These are phyloP conservation scores for Vicia faba DNA, from an alignment of 306 rosid genomes.

Conservation along the genomic window DNA sequence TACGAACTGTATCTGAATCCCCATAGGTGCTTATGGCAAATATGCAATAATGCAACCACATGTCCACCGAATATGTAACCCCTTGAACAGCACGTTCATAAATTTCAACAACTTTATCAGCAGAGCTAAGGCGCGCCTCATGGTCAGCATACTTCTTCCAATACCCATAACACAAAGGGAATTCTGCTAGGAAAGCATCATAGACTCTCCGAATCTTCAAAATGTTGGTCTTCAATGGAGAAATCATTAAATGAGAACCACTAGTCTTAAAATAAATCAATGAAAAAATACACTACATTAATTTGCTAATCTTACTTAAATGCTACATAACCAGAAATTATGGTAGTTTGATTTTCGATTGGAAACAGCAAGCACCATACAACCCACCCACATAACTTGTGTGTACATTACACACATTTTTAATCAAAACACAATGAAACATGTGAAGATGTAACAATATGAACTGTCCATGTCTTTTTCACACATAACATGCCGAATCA, in stretches of 20 bases:
- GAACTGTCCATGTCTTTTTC: not conserved
- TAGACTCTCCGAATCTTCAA: constrained; percentile 84
- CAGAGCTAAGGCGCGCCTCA: constrained; percentile 79
- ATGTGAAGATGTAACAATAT: not conserved
- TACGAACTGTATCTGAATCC: constrained; percentile 90
- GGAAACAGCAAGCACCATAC: constrained; percentile 1
- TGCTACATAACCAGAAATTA: not conserved
- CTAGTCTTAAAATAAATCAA: not conserved
- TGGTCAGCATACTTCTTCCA: constrained; percentile 99
- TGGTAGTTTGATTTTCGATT: not conserved
- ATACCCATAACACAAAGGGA: constrained; percentile 96
- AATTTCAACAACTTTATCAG: constrained; percentile 93
- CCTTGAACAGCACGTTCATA: constrained; percentile 97
- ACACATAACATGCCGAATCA: constrained; percentile 8
- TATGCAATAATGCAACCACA: constrained; percentile 99
- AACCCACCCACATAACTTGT: constrained; percentile 6
- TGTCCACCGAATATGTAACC: constrained; percentile 96
- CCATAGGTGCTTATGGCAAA: constrained; percentile 87
- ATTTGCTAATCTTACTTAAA: constrained; percentile 1
- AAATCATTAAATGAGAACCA: constrained; percentile 34
- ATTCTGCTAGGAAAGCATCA: constrained; percentile 91
- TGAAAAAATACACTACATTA: not conserved
- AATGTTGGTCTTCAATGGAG: constrained; percentile 71
- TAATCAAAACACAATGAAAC: constrained; percentile 16
- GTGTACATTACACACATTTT: not conserved